A percentile compares a stretch with the other conserved stretches of the same genome.
Evolutionary conservation across 371 early-diverging fungal species (phyloP).

Genomic region (Catenaria anguillulae): DNA sequence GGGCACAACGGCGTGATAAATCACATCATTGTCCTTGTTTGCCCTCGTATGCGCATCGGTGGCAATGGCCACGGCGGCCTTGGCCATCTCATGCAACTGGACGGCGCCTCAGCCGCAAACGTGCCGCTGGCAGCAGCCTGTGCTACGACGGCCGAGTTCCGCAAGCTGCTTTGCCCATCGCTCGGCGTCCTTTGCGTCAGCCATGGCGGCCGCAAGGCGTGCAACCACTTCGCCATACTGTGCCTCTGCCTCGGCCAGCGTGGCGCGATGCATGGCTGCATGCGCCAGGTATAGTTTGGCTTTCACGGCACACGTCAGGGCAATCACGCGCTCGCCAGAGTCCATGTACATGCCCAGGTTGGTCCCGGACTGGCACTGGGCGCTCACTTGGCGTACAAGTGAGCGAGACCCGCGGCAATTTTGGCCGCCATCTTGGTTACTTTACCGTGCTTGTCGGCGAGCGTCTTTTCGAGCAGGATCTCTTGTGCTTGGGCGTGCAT

Average conservation of each 20-base stretch:
- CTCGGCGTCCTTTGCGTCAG: conserved; percentile 62
- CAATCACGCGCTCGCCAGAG: not conserved
- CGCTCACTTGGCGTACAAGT: conserved; percentile 53
- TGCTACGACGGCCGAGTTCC: conserved; percentile 20
- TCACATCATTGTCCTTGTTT: conserved; percentile 81
- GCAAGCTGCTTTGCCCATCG: conserved; percentile 50
- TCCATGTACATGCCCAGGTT: not conserved
- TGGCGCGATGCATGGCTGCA: conserved; percentile 65
- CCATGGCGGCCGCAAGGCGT: conserved; percentile 59
- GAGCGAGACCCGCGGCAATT: conserved; percentile 71
- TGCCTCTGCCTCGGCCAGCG: conserved; percentile 52
- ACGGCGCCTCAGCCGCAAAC: conserved; percentile 34
- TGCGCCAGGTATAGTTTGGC: conserved; percentile 67
- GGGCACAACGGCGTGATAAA: conserved; percentile 83
- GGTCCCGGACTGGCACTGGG: conserved; percentile 32
- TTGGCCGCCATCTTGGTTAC: conserved; percentile 52
- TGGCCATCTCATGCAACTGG: conserved; percentile 46
- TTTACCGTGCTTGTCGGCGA: conserved; percentile 60
- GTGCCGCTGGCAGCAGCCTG: conserved; percentile 8
- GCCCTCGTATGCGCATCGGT: conserved; percentile 42
- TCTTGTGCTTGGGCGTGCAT: conserved; percentile 95
- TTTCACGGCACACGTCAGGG: conserved; percentile 38
- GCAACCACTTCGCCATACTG: conserved; percentile 77
- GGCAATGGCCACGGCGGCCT: conserved; percentile 35
- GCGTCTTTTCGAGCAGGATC: conserved; percentile 68